phyloP scores from a whole-genome alignment of 176 grass and related monocot species.

The Melocanna baccifera region DNA sequence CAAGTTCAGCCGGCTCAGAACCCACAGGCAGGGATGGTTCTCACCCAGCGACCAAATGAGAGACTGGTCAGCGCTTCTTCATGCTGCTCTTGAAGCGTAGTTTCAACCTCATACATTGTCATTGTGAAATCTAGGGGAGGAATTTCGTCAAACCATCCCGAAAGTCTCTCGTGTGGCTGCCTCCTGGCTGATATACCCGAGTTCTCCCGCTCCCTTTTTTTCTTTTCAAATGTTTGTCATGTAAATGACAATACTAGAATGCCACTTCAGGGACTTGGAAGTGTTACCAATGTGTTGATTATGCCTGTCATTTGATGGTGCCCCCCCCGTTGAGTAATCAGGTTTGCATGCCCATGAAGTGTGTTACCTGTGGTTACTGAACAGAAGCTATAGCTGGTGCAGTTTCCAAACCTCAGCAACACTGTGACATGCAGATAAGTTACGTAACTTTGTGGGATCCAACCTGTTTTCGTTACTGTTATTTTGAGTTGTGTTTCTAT shows the following conservation, averaged over 20 bases:
- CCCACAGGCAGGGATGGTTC: constrained; percentile 71
- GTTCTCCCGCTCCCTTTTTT: neutral
- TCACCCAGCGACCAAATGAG: constrained; percentile 59
- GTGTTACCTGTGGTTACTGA: neutral
- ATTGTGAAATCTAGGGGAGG: constrained; percentile 16
- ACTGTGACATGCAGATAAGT: no score
- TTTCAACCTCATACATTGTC: neutral
- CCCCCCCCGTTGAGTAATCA: neutral
- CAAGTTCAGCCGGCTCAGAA: constrained; percentile 56
- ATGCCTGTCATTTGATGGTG: neutral
- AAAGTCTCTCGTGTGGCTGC: constrained; percentile 15
- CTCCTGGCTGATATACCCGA: constrained; percentile 38
- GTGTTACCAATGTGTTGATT: constrained; percentile 17
- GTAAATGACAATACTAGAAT: constrained; percentile 68
- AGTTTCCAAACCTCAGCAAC: neutral
- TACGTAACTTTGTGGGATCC: neutral
- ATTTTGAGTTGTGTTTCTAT: neutral
- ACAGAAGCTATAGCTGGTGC: neutral
- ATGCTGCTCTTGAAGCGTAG: constrained; percentile 74
- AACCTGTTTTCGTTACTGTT: neutral
- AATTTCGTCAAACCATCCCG: constrained; percentile 22
- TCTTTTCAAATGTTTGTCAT: constrained; percentile 34
- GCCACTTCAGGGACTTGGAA: constrained; percentile 8
- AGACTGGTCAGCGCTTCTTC: constrained; percentile 65
- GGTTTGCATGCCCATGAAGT: neutral